Evolutionary conservation across 75 land plant species (phyloP), one percentile per base, ranked within the genome.

Genomic region (Azolla pinnata): DNA sequence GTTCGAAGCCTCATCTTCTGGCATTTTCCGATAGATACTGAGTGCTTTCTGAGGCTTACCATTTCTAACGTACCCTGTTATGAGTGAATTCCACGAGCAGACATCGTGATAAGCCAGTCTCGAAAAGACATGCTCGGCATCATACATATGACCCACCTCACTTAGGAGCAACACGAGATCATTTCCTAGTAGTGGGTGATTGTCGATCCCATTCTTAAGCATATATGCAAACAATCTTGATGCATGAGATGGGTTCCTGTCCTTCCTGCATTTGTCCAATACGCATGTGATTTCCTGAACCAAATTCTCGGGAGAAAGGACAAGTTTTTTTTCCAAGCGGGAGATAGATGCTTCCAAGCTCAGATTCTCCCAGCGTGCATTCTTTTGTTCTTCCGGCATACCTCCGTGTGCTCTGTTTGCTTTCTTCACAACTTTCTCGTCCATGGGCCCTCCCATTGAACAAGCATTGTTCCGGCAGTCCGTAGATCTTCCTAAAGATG

Each of bases 81-180:
- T 46, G 12, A 46, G 17, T 18, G 49, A 46, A 17, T 46, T 23
- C 57, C 57, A 54, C 4, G 57, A 54, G n/a, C 29, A 54, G 28
- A 23, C 57, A 24, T 54, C 27, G 29, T 2, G 4, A 54, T 54
- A 28, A 2, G n/a, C 32, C 27, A 54, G 16, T 28, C 24, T 54
- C 4, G 20, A 23, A 21, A 54, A 54, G 2, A 31, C 57, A 23
- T 54, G 32, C 57, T 54, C 28, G 24, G 57, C 57, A 9, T 54
- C 24, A 2, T 9, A 4, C 2, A 54, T 31, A 21, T 28, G 17
- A 3, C 57, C 57, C 20, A 28, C 29, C 14, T 54, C 24, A 8
- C 20, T 28, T 9, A 54, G 16, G 28, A 54, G 20, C 17, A 28
- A 28, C 17, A 54, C 57, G 10, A 54, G 29, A 28, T 54, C 20